Base-by-base conservation (phyloP, 768 basidiomycete genomes). In the Sistotremastrum suecicum region DNA sequence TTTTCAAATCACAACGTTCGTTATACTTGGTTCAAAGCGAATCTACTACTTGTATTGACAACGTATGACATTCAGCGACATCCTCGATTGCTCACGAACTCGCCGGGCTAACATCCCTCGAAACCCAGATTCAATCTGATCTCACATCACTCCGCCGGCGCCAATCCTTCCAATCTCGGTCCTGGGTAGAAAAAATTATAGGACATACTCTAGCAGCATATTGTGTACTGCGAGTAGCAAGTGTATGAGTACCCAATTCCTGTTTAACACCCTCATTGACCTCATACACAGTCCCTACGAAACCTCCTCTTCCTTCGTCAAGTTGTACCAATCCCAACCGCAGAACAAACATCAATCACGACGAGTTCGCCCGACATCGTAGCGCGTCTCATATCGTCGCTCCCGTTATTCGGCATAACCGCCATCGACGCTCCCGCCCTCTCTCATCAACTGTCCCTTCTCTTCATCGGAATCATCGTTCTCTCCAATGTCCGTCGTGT, bases 381-480 rank as follows among this genome's bases (percentile, higher is more conserved):
- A 39, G 68, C 70, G 8, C 63, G 66, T 34, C 47, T 62, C 32
- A 65, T 43, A 37, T 68, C 38, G 44, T 72, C 20, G 64, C 68
- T 10, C 53, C 69, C 7, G 20, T 49, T 69, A 2, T 67, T 69
- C 3, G 53, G 54, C 31, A 55, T 60, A n/a, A 55, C 52, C 4
- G 48, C 50, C 37, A 61, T 66, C 34, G 60, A 64, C 12, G 53
- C 70, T 3, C 63, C 63, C 7, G 62, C 65, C n/a, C 50, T 72
- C 43, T 70, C 72, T 10, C 65, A 71, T 20, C 75, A 76, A 51
- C 65, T 73, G 30, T 84, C 83, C 55, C 66, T 89, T 5, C 63
- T 67, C 1, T 68, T 90, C 9, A 81, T 88, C 31, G 87, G 87
- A 9, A 62, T 75, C 41, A 83, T 90, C 56, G 82, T 90, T 48